Evolutionary conservation across 768 basidiomycete genomes (phyloP).

Genomic region (Boletus pseudopeckii): DNA sequence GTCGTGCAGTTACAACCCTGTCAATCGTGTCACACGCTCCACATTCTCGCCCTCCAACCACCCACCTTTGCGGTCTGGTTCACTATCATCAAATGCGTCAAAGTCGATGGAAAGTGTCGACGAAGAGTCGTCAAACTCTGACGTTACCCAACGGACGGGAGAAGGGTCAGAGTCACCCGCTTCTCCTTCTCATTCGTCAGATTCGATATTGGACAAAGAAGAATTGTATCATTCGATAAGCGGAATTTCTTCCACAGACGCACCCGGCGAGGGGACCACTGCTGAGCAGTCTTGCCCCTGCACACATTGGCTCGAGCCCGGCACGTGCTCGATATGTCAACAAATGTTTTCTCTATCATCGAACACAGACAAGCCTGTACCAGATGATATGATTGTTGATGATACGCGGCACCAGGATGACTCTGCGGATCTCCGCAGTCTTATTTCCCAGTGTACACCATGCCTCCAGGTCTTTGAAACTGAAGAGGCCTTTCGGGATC

Average conservation of each 20-base stretch:
- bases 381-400: background rate
- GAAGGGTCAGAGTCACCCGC: background rate
- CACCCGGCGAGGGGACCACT: background rate
- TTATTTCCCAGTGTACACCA: conserved; percentile 9
- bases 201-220: background rate
- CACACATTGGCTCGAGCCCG: background rate
- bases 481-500: conserved; percentile 4
- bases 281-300: background rate
- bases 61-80: background rate
- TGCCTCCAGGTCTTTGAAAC: conserved; percentile 18
- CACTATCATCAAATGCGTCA: background rate
- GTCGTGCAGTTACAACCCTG: conserved; percentile 2
- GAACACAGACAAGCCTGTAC: background rate
- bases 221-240: conserved; percentile 10
- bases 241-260: background rate
- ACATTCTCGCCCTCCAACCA: background rate
- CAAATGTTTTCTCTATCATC: background rate
- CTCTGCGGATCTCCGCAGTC: background rate
- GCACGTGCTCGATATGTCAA: conserved; percentile 8
- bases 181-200: conserved; percentile 3
- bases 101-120: background rate
- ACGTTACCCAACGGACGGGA: background rate
- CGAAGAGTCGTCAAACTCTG: background rate
- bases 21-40: background rate
- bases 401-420: background rate